Percentiles rank a stretch among this genome's conserved stretches.
Conservation (phyloP, 306 rosid species). For the Acmispon strigosus region DNA sequence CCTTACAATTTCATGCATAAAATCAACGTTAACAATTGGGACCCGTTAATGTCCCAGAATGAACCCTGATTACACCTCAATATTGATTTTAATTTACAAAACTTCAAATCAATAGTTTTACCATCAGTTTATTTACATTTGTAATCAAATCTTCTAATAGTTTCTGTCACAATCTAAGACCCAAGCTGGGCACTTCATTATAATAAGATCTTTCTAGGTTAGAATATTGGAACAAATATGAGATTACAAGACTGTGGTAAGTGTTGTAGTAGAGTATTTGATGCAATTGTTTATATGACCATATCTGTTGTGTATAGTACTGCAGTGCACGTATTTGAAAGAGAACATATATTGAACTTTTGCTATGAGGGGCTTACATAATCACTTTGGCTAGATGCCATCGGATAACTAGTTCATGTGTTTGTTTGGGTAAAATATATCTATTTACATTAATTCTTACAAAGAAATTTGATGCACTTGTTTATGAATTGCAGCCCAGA, state of each 20-base stretch:
- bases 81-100: too few species aligned
- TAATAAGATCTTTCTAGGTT: neutral
- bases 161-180: neutral
- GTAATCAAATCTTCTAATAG: neutral
- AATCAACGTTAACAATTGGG: too few species aligned
- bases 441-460: neutral
- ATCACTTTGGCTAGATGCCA: neutral
- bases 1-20: too few species aligned
- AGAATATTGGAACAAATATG: neutral
- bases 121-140: neutral
- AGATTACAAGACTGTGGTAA: neutral
- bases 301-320: too few species aligned
- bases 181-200: neutral
- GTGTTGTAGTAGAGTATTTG: neutral
- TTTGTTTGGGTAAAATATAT: neutral
- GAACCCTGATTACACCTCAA: too few species aligned
- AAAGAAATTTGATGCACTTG: neutral
- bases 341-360: too few species aligned
- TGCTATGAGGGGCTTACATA: too few species aligned
- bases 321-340: too few species aligned
- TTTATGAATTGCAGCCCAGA: neutral
- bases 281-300: neutral
- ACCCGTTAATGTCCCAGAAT: too few species aligned
- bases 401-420: neutral
- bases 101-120: too few species aligned